A percentile compares a stretch with the other conserved stretches of the same genome.
Conservation (phyloP, 192 early-diverging fungal species). For the Coemansia sp. region DNA sequence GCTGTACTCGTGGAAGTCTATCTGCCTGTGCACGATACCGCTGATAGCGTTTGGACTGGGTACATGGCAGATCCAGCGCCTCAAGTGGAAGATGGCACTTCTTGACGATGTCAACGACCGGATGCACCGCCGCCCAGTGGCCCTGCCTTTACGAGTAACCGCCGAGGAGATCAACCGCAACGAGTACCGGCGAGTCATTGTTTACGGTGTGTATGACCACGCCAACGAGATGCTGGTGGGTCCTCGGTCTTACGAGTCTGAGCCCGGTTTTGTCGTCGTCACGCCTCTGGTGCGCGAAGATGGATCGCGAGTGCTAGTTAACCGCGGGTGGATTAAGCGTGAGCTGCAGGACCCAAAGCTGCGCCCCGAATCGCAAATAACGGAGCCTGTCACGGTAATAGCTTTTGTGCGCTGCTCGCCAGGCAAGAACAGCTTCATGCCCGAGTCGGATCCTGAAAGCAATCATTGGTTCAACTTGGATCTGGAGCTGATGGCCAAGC, state of each 20-base stretch:
- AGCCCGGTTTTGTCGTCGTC: conserved; percentile 71
- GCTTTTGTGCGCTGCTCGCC: conserved; percentile 66
- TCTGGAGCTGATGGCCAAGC: conserved; percentile 72
- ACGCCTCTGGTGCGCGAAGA: conserved; percentile 75
- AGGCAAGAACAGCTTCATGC: conserved; percentile 60
- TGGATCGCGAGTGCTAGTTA: conserved; percentile 74
- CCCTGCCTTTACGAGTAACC: conserved; percentile 68
- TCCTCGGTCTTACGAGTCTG: conserved; percentile 68
- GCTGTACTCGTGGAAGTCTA: conserved; percentile 56
- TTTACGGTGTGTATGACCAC: conserved; percentile 69
- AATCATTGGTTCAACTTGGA: conserved; percentile 87
- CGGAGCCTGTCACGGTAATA: conserved; percentile 63
- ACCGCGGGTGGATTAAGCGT: conserved; percentile 86
- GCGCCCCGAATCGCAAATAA: conserved; percentile 57
- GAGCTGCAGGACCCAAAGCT: conserved; percentile 62
- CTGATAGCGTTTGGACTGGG: conserved; percentile 66
- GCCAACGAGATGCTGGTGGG: conserved; percentile 83
- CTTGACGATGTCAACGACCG: conserved; percentile 68
- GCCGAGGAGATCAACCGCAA: conserved; percentile 57
- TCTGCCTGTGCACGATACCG: conserved; percentile 46
- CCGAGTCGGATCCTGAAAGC: conserved; percentile 60
- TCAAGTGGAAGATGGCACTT: conserved; percentile 84
- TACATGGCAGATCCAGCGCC: conserved; percentile 84
- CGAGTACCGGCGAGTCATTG: conserved; percentile 76
- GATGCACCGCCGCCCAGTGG: conserved; percentile 67